Base-by-base conservation (phyloP, 495 filamentous ascomycete species). In the Daldinia caldariorum region DNA sequence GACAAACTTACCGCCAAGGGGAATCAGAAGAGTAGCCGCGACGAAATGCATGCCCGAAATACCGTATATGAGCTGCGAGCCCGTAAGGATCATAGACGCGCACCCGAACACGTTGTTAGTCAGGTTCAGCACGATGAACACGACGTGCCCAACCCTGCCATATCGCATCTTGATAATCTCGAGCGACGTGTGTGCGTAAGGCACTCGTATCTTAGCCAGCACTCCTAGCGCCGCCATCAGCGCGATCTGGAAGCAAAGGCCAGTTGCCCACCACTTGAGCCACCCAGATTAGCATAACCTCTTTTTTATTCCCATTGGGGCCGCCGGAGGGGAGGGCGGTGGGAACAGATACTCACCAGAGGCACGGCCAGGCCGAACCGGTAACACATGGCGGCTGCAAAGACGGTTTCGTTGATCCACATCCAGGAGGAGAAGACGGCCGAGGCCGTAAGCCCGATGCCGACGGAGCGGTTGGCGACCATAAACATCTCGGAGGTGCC, bases 401-500 rank as follows among this genome's bases (percentile, higher is more conserved):
- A 91, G 10, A 90, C 79, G 4, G 89, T 78, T 32, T 87, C 90
- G 55, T 89, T 88, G 31, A 88, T 89, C 90, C 91, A 94, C 26
- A 92, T 94, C 92, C 92, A 95, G 56, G 86, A 89, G 64, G 89
- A 92, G 9, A 94, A 91, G 12, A 94, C 92, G 12, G 92, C 92
- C 35, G 89, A 89, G 1, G 92, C 90, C 12, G 94, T 92, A 9
- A 95, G 80, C 43, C 92, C 92, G 14, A 90, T 90, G 69, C 93
- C 94, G 71, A 95, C 92, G 31, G 92, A 93, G 38, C 92, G 81
- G 29, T 92, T 92, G 26, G 92, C 92, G 8, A 92, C 94, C 61
- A 87, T 89, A 85, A 94, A 95, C 90, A 93, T 93, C 79, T 95
- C 92, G 0, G 90, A 92, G 6, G 92, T 95, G 78, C 92, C 91